phyloP scores from a whole-genome alignment of 352 stramenopile species.

The Globisporangium perplexum region DNA sequence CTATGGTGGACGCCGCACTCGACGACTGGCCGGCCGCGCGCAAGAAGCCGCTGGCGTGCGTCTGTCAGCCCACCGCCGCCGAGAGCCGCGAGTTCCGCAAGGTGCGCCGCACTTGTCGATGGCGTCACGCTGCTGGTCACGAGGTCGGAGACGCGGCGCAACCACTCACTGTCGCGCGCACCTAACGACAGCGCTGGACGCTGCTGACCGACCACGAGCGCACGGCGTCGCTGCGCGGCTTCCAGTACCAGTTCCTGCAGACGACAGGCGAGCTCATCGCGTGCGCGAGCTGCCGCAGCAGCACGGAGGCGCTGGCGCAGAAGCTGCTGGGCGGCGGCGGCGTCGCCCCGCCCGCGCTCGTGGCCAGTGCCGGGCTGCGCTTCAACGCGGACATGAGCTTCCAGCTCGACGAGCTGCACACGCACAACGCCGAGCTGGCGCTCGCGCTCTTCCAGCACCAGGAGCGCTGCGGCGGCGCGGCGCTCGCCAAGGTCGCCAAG shows the following conservation, averaged over 20 bases:
- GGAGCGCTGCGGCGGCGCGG: slow-evolving; percentile 52
- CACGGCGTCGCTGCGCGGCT: slow-evolving; percentile 53
- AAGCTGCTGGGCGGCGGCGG: slow-evolving; percentile 50
- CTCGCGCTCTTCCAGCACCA: slow-evolving; percentile 79
- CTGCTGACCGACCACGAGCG: slow-evolving; percentile 76
- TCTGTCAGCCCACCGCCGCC: slow-evolving; percentile 57
- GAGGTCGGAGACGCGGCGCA: too few relatives aligned
- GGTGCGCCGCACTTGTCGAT: slow-evolving; percentile 22
- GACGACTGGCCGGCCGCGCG: slow-evolving; percentile 6
- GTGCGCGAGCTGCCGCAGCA: slow-evolving; percentile 74
- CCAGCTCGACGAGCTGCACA: slow-evolving; percentile 59
- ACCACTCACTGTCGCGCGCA: slow-evolving; percentile 8
- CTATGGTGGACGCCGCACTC: slow-evolving; percentile 1
- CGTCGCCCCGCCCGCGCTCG: slow-evolving; percentile 25
- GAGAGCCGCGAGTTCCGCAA: slow-evolving; percentile 82
- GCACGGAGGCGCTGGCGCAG: slow-evolving; percentile 71
- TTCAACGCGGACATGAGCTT: slow-evolving; percentile 62
- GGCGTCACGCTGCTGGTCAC: too few relatives aligned
- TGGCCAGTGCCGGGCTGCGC: slow-evolving; percentile 43
- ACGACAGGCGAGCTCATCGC: slow-evolving; percentile 65
- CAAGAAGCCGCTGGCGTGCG: slow-evolving; percentile 19
- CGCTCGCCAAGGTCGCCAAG: slow-evolving; percentile 50
- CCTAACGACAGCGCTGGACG: slow-evolving; percentile 48
- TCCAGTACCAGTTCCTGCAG: slow-evolving; percentile 64
- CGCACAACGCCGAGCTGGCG: slow-evolving; percentile 54